Percentiles rank a stretch among this genome's conserved stretches.
Evolutionary conservation across 495 filamentous ascomycete genomes (phyloP).

Genomic region (Penicillium samsonianum): DNA sequence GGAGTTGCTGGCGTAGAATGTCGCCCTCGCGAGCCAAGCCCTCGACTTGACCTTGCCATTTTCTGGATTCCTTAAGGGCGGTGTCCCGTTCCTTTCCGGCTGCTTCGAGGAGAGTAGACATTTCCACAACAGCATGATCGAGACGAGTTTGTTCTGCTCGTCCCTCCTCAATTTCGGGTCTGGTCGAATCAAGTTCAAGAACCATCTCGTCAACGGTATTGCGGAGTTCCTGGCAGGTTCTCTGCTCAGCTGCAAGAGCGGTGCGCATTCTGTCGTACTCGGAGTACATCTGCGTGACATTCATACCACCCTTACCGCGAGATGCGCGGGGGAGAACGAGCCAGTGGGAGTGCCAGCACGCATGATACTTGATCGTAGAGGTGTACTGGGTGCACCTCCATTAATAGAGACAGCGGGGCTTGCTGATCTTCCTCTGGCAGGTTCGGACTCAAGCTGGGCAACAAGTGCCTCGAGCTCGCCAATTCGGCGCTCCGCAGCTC

Average conservation of each 20-base stretch:
- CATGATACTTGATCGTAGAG: slow-evolving; percentile 35
- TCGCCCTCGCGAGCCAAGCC: slow-evolving; percentile 71
- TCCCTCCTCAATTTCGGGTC: slow-evolving; percentile 63
- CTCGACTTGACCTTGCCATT: slow-evolving; percentile 69
- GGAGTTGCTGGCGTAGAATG: slow-evolving; percentile 82
- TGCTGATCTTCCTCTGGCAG: slow-evolving; percentile 39
- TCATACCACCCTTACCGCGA: slow-evolving; percentile 58
- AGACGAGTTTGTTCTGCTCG: slow-evolving; percentile 55
- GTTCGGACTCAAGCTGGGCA: slow-evolving; percentile 63
- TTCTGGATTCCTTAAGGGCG: slow-evolving; percentile 62
- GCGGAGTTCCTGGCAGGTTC: slow-evolving; percentile 67
- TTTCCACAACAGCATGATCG: slow-evolving; percentile 70
- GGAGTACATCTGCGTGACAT: slow-evolving; percentile 66
- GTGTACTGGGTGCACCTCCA: slow-evolving; percentile 50
- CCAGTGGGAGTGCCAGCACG: slow-evolving; percentile 48
- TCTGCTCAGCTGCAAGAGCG: slow-evolving; percentile 64
- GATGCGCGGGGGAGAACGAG: slow-evolving; percentile 59
- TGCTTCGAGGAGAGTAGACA: slow-evolving; percentile 68
- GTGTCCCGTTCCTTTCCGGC: slow-evolving; percentile 56
- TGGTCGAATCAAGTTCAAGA: slow-evolving; percentile 56
- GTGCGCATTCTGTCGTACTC: slow-evolving; percentile 63
- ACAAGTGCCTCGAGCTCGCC: slow-evolving; percentile 74
- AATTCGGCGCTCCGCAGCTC: slow-evolving; percentile 66
- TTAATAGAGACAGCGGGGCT: slow-evolving; percentile 57
- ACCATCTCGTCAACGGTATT: slow-evolving; percentile 80